These are phyloP conservation scores for Penicillium simplicissimum DNA, from an alignment of 495 filamentous ascomycete genomes.

Conservation along the genomic window DNA sequence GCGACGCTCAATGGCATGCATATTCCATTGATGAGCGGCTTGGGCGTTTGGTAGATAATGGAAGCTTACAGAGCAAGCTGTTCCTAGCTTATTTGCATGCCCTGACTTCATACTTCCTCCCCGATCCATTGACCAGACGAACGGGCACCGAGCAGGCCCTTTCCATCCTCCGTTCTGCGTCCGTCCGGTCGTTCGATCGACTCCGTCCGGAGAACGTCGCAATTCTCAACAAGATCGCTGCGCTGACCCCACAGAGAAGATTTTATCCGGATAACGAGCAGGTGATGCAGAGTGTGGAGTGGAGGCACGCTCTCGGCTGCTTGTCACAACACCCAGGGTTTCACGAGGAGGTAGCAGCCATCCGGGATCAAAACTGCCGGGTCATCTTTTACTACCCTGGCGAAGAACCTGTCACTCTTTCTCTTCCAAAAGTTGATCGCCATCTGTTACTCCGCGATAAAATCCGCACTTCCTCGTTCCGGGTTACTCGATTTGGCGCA, in stretches of 20 bases:
- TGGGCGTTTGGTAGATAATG: conserved; percentile 50
- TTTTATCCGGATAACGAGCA: conserved; percentile 55
- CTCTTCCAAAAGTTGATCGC: neutral
- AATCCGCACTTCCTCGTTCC: conserved; percentile 51
- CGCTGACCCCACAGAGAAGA: conserved; percentile 49
- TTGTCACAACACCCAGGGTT: conserved; percentile 14
- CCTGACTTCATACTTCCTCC: conserved; percentile 58
- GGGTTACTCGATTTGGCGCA: conserved; percentile 53
- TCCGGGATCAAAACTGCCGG: conserved; percentile 18
- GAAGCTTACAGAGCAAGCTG: conserved; percentile 55
- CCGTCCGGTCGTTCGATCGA: conserved; percentile 50
- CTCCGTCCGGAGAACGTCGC: conserved; percentile 41
- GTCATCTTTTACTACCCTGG: neutral
- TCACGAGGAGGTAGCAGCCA: conserved; percentile 19
- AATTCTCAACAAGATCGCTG: conserved; percentile 47
- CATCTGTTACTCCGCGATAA: neutral
- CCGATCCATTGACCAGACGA: conserved; percentile 55
- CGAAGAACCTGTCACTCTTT: neutral
- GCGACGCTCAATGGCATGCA: conserved; percentile 33
- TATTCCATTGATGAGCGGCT: conserved; percentile 53
- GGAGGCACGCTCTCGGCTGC: neutral
- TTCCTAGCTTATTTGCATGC: conserved; percentile 60
- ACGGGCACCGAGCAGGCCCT: conserved; percentile 66
- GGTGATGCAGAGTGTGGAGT: conserved; percentile 12
- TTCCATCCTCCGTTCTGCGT: conserved; percentile 47